Base-by-base conservation (phyloP, 257 asterid species). In the Solanum peruvianum region DNA sequence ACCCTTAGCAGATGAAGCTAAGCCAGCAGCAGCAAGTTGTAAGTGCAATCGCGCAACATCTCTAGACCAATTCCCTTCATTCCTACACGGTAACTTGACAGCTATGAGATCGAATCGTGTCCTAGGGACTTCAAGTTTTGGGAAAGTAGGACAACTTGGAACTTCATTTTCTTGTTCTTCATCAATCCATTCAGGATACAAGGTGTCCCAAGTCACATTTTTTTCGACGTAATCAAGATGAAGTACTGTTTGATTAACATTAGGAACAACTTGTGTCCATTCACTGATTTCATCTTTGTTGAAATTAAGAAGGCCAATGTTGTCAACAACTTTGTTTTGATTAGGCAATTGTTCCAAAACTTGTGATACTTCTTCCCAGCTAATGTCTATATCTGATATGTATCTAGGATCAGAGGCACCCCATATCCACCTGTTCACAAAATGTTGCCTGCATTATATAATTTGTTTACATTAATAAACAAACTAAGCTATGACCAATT, bases 151-250 rank as follows among this genome's bases (percentile, higher is more conserved):
- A 87, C 98, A 96, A 27, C 87, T 92, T 7, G 98, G 99, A 35
- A 95, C 91, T 11, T 90, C 95, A 6, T 87, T 91, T 45, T 95
- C 96, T 85, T 96, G 97, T 47, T 96, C 99, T 87, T 96, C 98
- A 75, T 96, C 99, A 58, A 96, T 96, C 99, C 99, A 96, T 87
- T 96, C 99, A 0, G 99, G 98, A 81, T 92, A 96, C 73, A 96
- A 86, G 5, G 89, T 37, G 1, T 93, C 97, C 99, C 99, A 95
- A 1, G 98, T 95, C 20, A 94, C 73, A 39, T 94, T 96, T 86
- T 85, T 88, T 3, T 92, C 93, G 0, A 91, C 96, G 9, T 89
- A 85, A 29, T 94, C 94, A 10, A 96, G 90, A 31, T 83, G 88
- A 81, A 95, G 91, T 58, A 85, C 83, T 2, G 90, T 88, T 89